Conservation (phyloP, 805 yeast genomes). For the Zygoascus flipseniorum region DNA sequence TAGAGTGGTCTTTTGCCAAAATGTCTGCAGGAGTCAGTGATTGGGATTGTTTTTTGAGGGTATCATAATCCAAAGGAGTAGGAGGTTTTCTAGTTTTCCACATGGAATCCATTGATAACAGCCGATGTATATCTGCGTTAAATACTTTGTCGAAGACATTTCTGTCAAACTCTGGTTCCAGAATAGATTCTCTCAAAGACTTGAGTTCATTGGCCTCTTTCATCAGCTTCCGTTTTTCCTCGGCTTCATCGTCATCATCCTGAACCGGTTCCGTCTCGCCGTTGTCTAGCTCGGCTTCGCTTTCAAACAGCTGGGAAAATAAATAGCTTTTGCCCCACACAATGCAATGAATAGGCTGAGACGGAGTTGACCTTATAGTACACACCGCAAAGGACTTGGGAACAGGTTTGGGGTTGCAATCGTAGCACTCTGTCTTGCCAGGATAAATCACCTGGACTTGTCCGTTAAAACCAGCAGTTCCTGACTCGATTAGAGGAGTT, state of each 20-base stretch:
- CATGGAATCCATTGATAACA: constrained; percentile 59
- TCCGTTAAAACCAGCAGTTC: constrained; percentile 92
- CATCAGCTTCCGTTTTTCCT: constrained; percentile 28
- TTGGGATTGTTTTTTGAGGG: constrained; percentile 14
- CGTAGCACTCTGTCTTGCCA: constrained; percentile 81
- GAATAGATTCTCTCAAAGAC: constrained; percentile 23
- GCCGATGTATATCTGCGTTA: constrained; percentile 66
- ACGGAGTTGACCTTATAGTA: constrained; percentile 93
- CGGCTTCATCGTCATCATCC: constrained; percentile 45
- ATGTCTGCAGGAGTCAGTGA: constrained; percentile 17
- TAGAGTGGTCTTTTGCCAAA: constrained; percentile 32
- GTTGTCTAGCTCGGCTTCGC: constrained; percentile 59
- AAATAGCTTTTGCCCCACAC: constrained; percentile 96
- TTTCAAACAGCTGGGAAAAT: constrained; percentile 65
- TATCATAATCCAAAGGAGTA: constrained; percentile 40
- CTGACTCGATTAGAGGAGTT: constrained; percentile 81
- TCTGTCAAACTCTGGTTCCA: constrained; percentile 28
- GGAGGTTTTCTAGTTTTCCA: constrained; percentile 75
- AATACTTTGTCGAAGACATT: constrained; percentile 41
- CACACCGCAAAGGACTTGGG: constrained; percentile 94
- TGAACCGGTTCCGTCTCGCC: constrained; percentile 58
- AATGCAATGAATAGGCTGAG: constrained; percentile 90
- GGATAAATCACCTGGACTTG: constrained; percentile 90
- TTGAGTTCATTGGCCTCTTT: constrained; percentile 31
- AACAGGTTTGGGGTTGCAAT: constrained; percentile 77